Evolutionary conservation across 140 eudicot genomes (phyloP).

Genomic region (Bidens hawaiensis): DNA sequence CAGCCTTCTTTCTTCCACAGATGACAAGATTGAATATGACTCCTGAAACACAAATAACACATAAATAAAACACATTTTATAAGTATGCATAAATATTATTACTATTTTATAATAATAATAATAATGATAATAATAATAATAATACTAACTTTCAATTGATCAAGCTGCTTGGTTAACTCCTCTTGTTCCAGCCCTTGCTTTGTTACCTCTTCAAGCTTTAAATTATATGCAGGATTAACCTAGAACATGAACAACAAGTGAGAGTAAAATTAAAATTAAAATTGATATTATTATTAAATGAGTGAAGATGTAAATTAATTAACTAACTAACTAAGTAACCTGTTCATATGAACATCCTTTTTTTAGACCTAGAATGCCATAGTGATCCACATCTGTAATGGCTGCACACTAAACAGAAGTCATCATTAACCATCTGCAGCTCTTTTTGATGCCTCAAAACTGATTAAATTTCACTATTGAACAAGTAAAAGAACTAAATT

Average conservation of each 20-base stretch:
- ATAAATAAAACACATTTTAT: constrained; percentile 1
- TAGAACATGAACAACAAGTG: constrained; percentile 23
- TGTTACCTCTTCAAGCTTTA: constrained; percentile 55
- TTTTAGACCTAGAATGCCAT: constrained; percentile 64
- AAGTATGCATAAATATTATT: constrained; percentile 6
- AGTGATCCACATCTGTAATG: constrained; percentile 69
- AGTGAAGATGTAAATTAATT: not conserved
- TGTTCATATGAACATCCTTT: constrained; percentile 62
- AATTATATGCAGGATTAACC: constrained; percentile 65
- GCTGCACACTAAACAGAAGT: constrained; percentile 63
- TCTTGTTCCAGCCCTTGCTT: constrained; percentile 51
- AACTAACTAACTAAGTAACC: too few relatives aligned
- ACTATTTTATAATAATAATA: too few relatives aligned
- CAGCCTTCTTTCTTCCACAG: constrained; percentile 70
- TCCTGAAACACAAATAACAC: constrained; percentile 36
- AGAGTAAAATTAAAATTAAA: too few relatives aligned
- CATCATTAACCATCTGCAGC: constrained; percentile 21
- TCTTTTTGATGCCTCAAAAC: not conserved
- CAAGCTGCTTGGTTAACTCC: constrained; percentile 56
- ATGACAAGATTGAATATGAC: constrained; percentile 59
- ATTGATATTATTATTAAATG: too few relatives aligned
- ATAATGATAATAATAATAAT: too few relatives aligned
- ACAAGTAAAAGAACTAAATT: too few relatives aligned
- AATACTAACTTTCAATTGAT: constrained; percentile 48
- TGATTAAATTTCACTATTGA: not conserved